These are phyloP conservation scores for Clonostachys byssicola DNA, from an alignment of 2,329 filamentous ascomycete species.

Conservation along the genomic window DNA sequence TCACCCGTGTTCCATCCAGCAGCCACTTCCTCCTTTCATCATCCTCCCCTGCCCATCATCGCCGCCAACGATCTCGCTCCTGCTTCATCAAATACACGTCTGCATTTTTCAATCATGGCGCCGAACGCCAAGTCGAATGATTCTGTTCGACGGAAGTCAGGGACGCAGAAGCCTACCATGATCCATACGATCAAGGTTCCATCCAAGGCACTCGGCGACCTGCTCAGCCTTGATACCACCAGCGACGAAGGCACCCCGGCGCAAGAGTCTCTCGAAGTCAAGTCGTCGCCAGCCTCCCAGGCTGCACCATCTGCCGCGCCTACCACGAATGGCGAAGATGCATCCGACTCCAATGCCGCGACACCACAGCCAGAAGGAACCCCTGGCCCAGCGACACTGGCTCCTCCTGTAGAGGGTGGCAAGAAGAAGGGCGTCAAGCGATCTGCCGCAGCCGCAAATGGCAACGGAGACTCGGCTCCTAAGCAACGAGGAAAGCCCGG, in stretches of 20 bases:
- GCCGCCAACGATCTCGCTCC: not conserved
- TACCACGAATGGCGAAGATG: constrained; percentile 48
- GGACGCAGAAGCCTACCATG: constrained; percentile 22
- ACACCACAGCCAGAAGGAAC: constrained; percentile 55
- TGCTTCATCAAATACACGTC: not conserved
- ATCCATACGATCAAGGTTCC: constrained; percentile 50
- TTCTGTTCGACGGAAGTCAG: constrained; percentile 31
- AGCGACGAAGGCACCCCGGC: constrained; percentile 33
- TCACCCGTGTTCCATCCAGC: not conserved
- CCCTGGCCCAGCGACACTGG: constrained; percentile 52
- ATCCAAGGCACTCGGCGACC: constrained; percentile 42
- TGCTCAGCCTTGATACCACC: constrained; percentile 37
- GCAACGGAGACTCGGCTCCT: constrained; percentile 54
- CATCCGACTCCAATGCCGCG: constrained; percentile 54
- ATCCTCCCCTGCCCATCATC: not conserved
- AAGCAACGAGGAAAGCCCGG: constrained; percentile 83
- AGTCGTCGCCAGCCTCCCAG: constrained; percentile 28
- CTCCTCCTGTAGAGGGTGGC: constrained; percentile 52
- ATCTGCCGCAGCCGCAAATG: constrained; percentile 60
- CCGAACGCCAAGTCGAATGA: constrained; percentile 21
- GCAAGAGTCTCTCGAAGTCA: constrained; percentile 38
- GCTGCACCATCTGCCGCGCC: constrained; percentile 24
- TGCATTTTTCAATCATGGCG: constrained; percentile 19
- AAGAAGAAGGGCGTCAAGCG: constrained; percentile 78
- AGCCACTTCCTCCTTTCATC: not conserved